Percentiles rank a stretch among this genome's conserved stretches.
These are phyloP conservation scores for Pichia heedii DNA, from an alignment of 805 yeast species.

Conservation along the genomic window DNA sequence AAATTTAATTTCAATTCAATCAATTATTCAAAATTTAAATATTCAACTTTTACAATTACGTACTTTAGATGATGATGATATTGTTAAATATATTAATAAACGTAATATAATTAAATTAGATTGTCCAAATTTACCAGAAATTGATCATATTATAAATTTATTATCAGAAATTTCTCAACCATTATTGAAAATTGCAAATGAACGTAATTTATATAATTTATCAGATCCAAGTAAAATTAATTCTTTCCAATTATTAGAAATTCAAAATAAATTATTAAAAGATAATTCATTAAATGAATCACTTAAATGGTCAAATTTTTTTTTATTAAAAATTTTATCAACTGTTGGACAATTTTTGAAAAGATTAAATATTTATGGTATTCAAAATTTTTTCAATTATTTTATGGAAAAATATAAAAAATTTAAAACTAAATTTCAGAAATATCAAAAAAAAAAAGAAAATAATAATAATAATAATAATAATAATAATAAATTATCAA, in stretches of 20 bases:
- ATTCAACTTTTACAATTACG: slow-evolving; percentile 78
- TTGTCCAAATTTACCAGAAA: slow-evolving; percentile 46
- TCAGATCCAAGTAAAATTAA: slow-evolving; percentile 62
- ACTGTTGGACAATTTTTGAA: slow-evolving; percentile 65
- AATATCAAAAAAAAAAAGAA: no score
- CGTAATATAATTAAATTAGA: slow-evolving; percentile 53
- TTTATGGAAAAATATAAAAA: slow-evolving; percentile 50
- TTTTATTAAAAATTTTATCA: slow-evolving; percentile 51
- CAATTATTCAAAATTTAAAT: slow-evolving; percentile 60
- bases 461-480: slow-evolving; percentile 45
- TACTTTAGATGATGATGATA: slow-evolving; percentile 77
- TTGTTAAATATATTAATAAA: slow-evolving; percentile 64
- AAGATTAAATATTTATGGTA: slow-evolving; percentile 72
- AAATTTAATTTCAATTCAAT: slow-evolving; percentile 80
- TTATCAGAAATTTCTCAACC: slow-evolving; percentile 63
- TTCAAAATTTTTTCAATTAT: slow-evolving; percentile 64
- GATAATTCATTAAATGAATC: slow-evolving; percentile 57
- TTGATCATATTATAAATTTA: slow-evolving; percentile 44
- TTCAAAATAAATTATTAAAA: slow-evolving; percentile 46
- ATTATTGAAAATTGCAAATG: slow-evolving; percentile 51
- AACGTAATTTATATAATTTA: slow-evolving; percentile 51
- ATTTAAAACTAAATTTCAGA: slow-evolving; percentile 50
- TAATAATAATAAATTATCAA: slow-evolving; percentile 51
- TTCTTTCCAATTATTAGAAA: slow-evolving; percentile 62
- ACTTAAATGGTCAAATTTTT: slow-evolving; percentile 62